These are phyloP conservation scores for Peronospora farinosa DNA, from an alignment of 352 stramenopile genomes.

Conservation along the genomic window DNA sequence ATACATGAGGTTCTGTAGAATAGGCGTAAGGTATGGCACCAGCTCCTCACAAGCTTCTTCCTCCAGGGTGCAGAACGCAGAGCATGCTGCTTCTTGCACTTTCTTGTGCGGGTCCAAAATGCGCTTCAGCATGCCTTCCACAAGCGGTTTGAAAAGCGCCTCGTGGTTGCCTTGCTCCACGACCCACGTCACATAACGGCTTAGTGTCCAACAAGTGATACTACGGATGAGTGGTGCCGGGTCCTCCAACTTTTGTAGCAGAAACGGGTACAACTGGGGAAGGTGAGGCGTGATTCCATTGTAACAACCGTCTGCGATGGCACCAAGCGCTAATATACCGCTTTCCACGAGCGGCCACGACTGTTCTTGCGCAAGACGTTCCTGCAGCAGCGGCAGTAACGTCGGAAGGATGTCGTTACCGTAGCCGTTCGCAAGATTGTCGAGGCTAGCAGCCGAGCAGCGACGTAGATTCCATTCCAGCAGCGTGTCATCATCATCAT, in stretches of 20 bases:
- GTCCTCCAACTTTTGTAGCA: constrained; percentile 90
- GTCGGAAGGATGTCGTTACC: constrained; percentile 90
- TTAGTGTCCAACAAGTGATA: constrained; percentile 93
- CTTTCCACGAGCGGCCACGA: constrained; percentile 93
- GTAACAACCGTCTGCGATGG: constrained; percentile 91
- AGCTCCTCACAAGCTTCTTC: constrained; percentile 91
- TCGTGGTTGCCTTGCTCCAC: constrained; percentile 89
- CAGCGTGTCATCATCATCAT: constrained; percentile 89
- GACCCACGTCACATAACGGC: constrained; percentile 88
- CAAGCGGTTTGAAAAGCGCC: constrained; percentile 54
- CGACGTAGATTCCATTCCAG: constrained; percentile 95
- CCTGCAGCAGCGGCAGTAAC: constrained; percentile 88
- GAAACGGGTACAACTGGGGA: constrained; percentile 90
- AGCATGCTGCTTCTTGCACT: constrained; percentile 92
- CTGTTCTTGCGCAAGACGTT: constrained; percentile 85
- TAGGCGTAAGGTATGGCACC: constrained; percentile 88
- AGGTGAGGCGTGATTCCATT: constrained; percentile 90
- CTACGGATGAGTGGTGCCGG: constrained; percentile 86
- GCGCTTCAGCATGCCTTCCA: constrained; percentile 85
- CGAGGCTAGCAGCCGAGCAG: constrained; percentile 91
- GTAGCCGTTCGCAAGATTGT: constrained; percentile 90
- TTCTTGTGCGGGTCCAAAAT: constrained; percentile 91
- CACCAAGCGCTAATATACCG: constrained; percentile 92
- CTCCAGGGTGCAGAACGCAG: constrained; percentile 91
- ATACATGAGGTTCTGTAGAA: constrained; percentile 89